phyloP scores from a whole-genome alignment of 73 alveolate genomes.

The Stentor coeruleus region DNA sequence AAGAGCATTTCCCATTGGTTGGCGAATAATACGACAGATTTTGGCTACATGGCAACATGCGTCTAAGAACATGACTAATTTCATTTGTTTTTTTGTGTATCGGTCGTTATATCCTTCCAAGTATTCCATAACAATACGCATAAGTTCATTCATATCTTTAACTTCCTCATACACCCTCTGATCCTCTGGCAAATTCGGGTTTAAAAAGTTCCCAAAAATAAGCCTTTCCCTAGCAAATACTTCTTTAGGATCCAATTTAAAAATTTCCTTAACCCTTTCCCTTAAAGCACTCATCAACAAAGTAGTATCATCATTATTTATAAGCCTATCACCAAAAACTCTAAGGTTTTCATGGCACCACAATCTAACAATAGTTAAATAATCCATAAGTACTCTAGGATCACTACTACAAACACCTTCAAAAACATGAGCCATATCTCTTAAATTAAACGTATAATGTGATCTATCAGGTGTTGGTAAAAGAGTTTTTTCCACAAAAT shows the following conservation, averaged over 20 bases:
- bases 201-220: slow-evolving; percentile 95
- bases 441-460: slow-evolving; percentile 99
- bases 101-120: slow-evolving; percentile 91
- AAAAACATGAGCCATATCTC: slow-evolving; percentile 88
- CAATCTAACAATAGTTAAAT: slow-evolving; percentile 77
- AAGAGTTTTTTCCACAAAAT: slow-evolving; percentile 88
- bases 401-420: slow-evolving; percentile 45
- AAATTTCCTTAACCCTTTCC: slow-evolving; percentile 61
- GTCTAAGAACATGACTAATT: slow-evolving; percentile 98
- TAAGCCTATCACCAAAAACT: slow-evolving; percentile 99
- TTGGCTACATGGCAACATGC: slow-evolving; percentile 99
- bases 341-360: slow-evolving; percentile 99
- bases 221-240: slow-evolving; percentile 91
- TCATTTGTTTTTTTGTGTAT: slow-evolving; percentile 79
- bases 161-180: slow-evolving; percentile 57
- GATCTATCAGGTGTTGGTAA: slow-evolving; percentile 99
- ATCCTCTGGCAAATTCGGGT: slow-evolving; percentile 28
- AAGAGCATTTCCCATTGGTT: slow-evolving; percentile 98
- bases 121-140: slow-evolving; percentile 68
- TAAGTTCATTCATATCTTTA: slow-evolving; percentile 37
- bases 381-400: slow-evolving; percentile 31
- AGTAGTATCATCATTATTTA: slow-evolving; percentile 89
- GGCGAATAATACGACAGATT: slow-evolving; percentile 95
- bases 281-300: slow-evolving; percentile 72
- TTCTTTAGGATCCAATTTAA: slow-evolving; percentile 54